Base-by-base conservation (phyloP, 2,329 filamentous ascomycete species). In the Drechslera avenae region DNA sequence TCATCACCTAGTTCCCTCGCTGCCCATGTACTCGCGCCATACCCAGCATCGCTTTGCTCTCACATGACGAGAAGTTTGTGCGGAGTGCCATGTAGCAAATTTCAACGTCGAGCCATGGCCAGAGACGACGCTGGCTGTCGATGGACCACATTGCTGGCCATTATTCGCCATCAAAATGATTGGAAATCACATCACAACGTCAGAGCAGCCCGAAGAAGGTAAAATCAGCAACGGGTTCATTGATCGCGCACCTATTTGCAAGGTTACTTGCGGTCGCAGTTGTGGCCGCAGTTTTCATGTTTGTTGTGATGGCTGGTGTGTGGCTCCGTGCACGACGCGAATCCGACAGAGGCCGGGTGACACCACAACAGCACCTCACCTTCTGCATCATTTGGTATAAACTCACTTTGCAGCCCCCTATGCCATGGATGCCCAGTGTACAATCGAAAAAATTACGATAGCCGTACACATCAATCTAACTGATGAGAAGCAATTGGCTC, bases 81-180 rank as follows among this genome's bases (percentile, higher is more conserved):
- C 65, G 68, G 67, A 64, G 60, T 66, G 69, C 65, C 68, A 68
- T 63, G 49, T 68, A 73, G 72, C 68, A 69, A 75, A 73, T 56
- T 62, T 64, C 72, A 72, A 75, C 72, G 72, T 75, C 72, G 60
- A 40, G 47, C 45, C 63, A 62, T 66, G 40, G 37, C 39, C 28
- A 54, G 19, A 42, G 52, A 46, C 41, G 46, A 45, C 45, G n/a
- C 46, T 44, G 39, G 47, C 48, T 56, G 46, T 46, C 37, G 46
- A 19, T 36, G 26, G 59, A 46, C 60, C 61, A 46, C 50, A 50
- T 57, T 59, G 34, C 28, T 33, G 58, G 57, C 56, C 62, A 46
- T 51, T 50, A 33, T 51, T 58, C 43, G 56, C 46, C 60, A 56
- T 61, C 54, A 59, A 57, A 31, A 52, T 39, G 39, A 50, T 48